A percentile compares a stretch with the other conserved stretches of the same genome.
phyloP scores from a whole-genome alignment of 768 basidiomycete species.

The Leccinum olivaceopallidum region DNA sequence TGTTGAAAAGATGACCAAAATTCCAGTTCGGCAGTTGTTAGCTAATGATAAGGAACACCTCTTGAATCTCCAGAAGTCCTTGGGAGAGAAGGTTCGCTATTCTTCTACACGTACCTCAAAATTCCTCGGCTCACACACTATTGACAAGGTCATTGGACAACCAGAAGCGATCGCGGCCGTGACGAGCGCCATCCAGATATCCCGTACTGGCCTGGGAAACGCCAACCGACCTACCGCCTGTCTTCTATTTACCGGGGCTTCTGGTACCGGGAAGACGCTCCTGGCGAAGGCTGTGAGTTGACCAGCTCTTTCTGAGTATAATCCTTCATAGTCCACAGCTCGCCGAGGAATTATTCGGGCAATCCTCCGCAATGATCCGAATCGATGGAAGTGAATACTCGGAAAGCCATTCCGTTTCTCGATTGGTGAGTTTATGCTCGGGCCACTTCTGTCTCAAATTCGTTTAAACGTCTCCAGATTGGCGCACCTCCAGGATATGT shows the following conservation, averaged over 20 bases:
- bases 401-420: slow-evolving; percentile 42
- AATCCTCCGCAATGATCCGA: slow-evolving; percentile 41
- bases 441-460: no score
- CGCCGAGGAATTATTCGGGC: slow-evolving; percentile 47
- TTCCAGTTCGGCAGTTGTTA: slow-evolving; percentile 2
- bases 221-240: slow-evolving; percentile 45
- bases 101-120: no score
- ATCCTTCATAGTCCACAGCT: slow-evolving; percentile 19
- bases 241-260: slow-evolving; percentile 44
- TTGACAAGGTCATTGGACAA: slow-evolving; percentile 28
- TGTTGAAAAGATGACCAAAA: slow-evolving; percentile 2
- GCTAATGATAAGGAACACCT: background rate
- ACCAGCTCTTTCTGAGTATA: background rate
- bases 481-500: slow-evolving; percentile 40
- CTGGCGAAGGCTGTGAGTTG: slow-evolving; percentile 24
- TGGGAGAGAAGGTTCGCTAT: no score
- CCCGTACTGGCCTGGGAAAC: slow-evolving; percentile 47
- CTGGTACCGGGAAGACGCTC: slow-evolving; percentile 42
- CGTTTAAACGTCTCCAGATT: slow-evolving; percentile 20
- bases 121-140: background rate
- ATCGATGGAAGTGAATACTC: slow-evolving; percentile 51
- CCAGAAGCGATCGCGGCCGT: slow-evolving; percentile 48
- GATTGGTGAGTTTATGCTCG: slow-evolving; percentile 24
- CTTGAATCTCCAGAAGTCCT: no score
- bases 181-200: slow-evolving; percentile 48